Evolutionary conservation across 2,329 filamentous ascomycete genomes (phyloP).

Genomic region (Fusarium beomiforme): DNA sequence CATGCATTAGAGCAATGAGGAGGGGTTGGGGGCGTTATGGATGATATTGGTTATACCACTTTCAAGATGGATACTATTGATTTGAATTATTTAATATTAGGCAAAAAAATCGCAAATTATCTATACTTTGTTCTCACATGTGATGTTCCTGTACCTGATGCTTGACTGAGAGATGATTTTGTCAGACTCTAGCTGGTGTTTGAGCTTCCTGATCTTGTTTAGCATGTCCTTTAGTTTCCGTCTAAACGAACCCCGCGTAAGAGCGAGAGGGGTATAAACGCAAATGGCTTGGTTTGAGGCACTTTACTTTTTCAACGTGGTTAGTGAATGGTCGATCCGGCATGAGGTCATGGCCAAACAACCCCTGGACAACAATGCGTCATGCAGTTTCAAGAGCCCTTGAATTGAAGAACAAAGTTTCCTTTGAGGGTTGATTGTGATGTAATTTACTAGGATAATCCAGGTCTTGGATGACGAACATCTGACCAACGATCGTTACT

Average conservation of each 20-base stretch:
- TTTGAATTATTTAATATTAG: constrained; percentile 30
- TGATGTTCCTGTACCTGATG: neutral
- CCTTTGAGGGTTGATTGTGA: constrained; percentile 3
- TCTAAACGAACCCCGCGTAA: constrained; percentile 12
- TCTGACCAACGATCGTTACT: neutral
- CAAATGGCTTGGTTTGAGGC: constrained; percentile 29
- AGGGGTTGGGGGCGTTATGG: constrained; percentile 33
- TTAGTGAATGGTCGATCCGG: constrained; percentile 24
- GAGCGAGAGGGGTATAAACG: constrained; percentile 15
- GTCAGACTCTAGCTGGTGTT: neutral
- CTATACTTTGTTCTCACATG: neutral
- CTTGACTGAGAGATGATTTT: neutral
- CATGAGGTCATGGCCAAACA: constrained; percentile 40
- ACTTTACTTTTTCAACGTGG: constrained; percentile 19
- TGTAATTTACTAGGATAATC: constrained; percentile 9
- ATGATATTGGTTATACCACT: constrained; percentile 29
- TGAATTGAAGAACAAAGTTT: neutral
- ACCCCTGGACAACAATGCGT: constrained; percentile 36
- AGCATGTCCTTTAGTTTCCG: constrained; percentile 13
- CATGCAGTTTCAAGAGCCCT: constrained; percentile 32
- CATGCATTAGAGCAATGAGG: constrained; percentile 28
- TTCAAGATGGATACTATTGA: constrained; percentile 29
- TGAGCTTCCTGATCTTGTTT: neutral
- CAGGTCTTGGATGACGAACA: neutral
- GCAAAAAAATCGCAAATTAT: constrained; percentile 38